phyloP scores from a whole-genome alignment of 2,329 filamentous ascomycete species.

The Aspergillus ochraceus region DNA sequence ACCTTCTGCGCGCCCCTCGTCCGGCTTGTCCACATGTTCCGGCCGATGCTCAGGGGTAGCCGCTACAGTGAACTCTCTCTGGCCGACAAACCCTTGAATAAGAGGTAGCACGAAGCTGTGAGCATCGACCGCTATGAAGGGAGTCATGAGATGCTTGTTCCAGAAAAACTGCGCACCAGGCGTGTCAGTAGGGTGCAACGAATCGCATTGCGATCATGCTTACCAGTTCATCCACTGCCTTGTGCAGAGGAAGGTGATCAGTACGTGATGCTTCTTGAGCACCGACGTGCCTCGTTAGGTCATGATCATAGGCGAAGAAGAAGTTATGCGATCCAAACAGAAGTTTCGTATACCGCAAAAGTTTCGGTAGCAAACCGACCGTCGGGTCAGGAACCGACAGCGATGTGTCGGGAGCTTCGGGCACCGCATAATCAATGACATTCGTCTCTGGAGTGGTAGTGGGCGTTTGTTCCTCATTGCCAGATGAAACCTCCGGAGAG shows the following conservation, averaged over 20 bases:
- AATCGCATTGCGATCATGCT: constrained; percentile 1
- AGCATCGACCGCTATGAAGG: constrained; percentile 73
- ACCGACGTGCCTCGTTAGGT: constrained; percentile 71
- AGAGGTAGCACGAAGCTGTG: constrained; percentile 74
- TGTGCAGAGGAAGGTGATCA: constrained; percentile 63
- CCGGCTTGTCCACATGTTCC: constrained; percentile 8
- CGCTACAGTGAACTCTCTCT: constrained; percentile 75
- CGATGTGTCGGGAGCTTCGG: constrained; percentile 8
- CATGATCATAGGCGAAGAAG: constrained; percentile 92
- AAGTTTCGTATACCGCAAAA: constrained; percentile 79
- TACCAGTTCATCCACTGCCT: constrained; percentile 68
- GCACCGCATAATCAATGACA: background rate
- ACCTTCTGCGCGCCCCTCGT: constrained; percentile 24
- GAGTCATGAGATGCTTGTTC: constrained; percentile 74
- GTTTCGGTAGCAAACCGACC: constrained; percentile 71
- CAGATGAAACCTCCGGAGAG: constrained; percentile 6
- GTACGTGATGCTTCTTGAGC: constrained; percentile 38
- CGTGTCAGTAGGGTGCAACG: background rate
- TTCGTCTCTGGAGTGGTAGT: constrained; percentile 6
- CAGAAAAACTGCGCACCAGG: constrained; percentile 69
- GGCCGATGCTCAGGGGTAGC: constrained; percentile 19
- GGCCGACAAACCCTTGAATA: constrained; percentile 93
- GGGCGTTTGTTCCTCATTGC: constrained; percentile 12
- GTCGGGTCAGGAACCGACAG: constrained; percentile 39
- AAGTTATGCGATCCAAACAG: constrained; percentile 85